These are phyloP conservation scores for Trichoderma koningii DNA, from an alignment of 2,329 filamentous ascomycete species.

Conservation along the genomic window DNA sequence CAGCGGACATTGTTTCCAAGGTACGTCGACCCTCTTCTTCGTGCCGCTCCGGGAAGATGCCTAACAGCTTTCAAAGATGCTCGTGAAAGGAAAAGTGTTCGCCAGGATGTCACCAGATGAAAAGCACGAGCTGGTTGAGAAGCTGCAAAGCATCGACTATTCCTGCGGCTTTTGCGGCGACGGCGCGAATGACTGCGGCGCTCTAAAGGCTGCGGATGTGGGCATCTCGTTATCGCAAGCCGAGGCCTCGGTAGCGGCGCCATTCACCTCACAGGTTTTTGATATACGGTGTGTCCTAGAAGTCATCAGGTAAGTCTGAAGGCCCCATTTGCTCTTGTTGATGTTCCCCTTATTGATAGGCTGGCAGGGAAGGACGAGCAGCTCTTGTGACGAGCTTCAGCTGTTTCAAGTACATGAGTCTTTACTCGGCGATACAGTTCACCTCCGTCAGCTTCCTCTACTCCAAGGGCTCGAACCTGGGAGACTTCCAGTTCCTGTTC, in stretches of 20 bases:
- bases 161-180: slow-evolving; percentile 96
- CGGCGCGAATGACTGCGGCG: slow-evolving; percentile 95
- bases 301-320: slow-evolving; percentile 67
- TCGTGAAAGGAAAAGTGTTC: slow-evolving; percentile 88
- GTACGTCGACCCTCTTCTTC: slow-evolving; percentile 46
- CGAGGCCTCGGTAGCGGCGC: slow-evolving; percentile 96
- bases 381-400: slow-evolving; percentile 98
- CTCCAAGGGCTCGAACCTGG: slow-evolving; percentile 87
- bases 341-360: slow-evolving; percentile 30
- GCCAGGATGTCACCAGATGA: slow-evolving; percentile 99
- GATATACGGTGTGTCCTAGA: slow-evolving; percentile 95
- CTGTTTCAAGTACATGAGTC: slow-evolving; percentile 99
- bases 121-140: slow-evolving; percentile 96
- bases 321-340: no score
- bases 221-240: slow-evolving; percentile 96
- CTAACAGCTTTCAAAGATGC: slow-evolving; percentile 60
- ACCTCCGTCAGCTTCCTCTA: slow-evolving; percentile 96
- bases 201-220: slow-evolving; percentile 94
- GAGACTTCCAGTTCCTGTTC: slow-evolving; percentile 96
- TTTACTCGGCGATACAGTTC: slow-evolving; percentile 99
- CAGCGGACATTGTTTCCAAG: slow-evolving; percentile 72
- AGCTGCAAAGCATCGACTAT: slow-evolving; percentile 93
- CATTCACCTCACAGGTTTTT: slow-evolving; percentile 92
- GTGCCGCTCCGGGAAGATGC: background rate
- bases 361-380: slow-evolving; percentile 77